A percentile compares a stretch with the other conserved stretches of the same genome.
These are phyloP conservation scores for Codiaeum variegatum DNA, from an alignment of 441 rosid genomes.

Conservation along the genomic window DNA sequence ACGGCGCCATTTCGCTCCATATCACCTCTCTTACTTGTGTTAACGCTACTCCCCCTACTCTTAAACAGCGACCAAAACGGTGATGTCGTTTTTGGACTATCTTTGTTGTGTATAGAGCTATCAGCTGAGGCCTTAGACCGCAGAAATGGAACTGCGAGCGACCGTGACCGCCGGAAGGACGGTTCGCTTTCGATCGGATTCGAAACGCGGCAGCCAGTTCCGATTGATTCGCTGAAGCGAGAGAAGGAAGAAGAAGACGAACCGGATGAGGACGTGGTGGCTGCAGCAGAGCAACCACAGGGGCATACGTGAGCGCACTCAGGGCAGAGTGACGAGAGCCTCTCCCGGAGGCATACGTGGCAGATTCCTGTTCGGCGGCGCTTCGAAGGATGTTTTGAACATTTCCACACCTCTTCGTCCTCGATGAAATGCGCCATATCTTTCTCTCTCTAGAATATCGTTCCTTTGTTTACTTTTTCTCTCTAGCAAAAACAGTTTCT, in stretches of 20 bases:
- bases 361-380: constrained; percentile 54
- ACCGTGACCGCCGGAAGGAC: constrained; percentile 58
- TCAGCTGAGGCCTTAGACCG: constrained; percentile 33
- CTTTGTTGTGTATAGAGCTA: not conserved
- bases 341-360: constrained; percentile 52
- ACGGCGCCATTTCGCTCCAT: not conserved
- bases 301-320: constrained; percentile 50
- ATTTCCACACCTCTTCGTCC: constrained; percentile 57
- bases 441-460: too few relatives aligned
- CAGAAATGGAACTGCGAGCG: constrained; percentile 52
- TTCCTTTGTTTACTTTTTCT: too few relatives aligned
- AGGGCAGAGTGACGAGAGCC: constrained; percentile 51
- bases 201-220: constrained; percentile 44
- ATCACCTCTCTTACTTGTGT: constrained; percentile 21
- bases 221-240: constrained; percentile 26
- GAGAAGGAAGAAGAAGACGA: constrained; percentile 28
- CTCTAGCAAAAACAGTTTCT: not conserved
- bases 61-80: constrained; percentile 49
- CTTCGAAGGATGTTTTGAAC: constrained; percentile 46
- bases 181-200: constrained; percentile 55
- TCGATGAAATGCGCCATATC: constrained; percentile 38
- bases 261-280: constrained; percentile 26
- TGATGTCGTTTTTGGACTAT: constrained; percentile 20
- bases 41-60: constrained; percentile 17
- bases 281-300: constrained; percentile 27